These are phyloP conservation scores for Aureobasidium sp. DNA, from an alignment of 2,329 filamentous ascomycete genomes.

Conservation along the genomic window DNA sequence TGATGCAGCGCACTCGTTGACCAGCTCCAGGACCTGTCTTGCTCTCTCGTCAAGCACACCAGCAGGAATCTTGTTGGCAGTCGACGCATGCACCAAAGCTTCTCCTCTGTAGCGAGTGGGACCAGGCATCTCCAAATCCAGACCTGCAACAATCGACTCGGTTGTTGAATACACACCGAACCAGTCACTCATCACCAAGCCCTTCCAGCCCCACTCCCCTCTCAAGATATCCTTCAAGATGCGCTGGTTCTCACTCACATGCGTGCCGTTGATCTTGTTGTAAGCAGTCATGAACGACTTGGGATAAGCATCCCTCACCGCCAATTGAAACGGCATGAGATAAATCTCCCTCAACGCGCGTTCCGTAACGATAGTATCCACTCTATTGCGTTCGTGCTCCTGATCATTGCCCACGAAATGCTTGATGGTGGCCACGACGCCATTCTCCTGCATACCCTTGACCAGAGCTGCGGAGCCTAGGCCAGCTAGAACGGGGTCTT, in stretches of 20 bases:
- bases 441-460: conserved; percentile 61
- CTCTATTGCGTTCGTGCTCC: conserved; percentile 59
- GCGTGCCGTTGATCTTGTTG: conserved; percentile 66
- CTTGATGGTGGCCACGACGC: conserved; percentile 72
- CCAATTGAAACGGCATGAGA: conserved; percentile 68
- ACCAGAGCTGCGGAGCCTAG: conserved; percentile 59
- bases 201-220: conserved; percentile 60
- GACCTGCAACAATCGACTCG: conserved; percentile 60
- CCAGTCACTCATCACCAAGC: conserved; percentile 57
- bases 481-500: conserved; percentile 71
- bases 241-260: conserved; percentile 58
- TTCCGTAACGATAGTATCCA: conserved; percentile 59
- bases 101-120: conserved; percentile 25
- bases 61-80: conserved; percentile 48
- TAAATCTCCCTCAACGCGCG: conserved; percentile 63
- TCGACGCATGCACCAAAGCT: conserved; percentile 30
- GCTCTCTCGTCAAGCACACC: conserved; percentile 52
- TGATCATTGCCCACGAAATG: conserved; percentile 71
- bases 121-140: conserved; percentile 76
- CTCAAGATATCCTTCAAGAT: conserved; percentile 62
- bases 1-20: conserved; percentile 36
- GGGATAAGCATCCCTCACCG: conserved; percentile 61
- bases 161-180: conserved; percentile 65
- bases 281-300: conserved; percentile 69
- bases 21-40: conserved; percentile 53